Conservation (phyloP, 768 basidiomycete species). For the Strobilomyces dryophilus region DNA sequence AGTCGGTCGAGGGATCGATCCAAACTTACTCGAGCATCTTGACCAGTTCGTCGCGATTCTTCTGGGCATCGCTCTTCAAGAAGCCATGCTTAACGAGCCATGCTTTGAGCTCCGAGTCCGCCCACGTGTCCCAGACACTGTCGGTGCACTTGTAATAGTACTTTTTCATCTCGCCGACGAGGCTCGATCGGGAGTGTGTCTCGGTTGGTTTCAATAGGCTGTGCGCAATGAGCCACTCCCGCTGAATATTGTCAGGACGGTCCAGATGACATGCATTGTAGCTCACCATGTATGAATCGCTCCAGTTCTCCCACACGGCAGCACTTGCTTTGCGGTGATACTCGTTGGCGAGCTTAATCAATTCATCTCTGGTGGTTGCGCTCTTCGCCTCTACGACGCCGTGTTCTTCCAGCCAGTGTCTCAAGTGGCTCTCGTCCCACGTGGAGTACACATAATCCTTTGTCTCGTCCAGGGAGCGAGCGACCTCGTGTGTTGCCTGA, state of each 20-base stretch:
- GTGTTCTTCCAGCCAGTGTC: slow-evolving; percentile 69
- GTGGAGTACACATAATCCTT: slow-evolving; percentile 88
- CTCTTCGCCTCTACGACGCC: slow-evolving; percentile 64
- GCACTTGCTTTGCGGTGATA: slow-evolving; percentile 58
- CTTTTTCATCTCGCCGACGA: slow-evolving; percentile 62
- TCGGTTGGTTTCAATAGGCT: slow-evolving; percentile 61
- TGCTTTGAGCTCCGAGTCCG: slow-evolving; percentile 66
- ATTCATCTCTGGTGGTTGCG: slow-evolving; percentile 52
- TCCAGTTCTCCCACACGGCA: slow-evolving; percentile 84
- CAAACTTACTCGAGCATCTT: slow-evolving; percentile 59
- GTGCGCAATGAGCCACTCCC: slow-evolving; percentile 80
- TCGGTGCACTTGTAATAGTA: slow-evolving; percentile 70
- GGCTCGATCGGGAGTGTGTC: slow-evolving; percentile 49
- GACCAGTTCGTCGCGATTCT: slow-evolving; percentile 70
- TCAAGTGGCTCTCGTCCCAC: slow-evolving; percentile 79
- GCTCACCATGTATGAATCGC: slow-evolving; percentile 74
- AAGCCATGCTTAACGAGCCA: slow-evolving; percentile 78
- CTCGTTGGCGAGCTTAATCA: slow-evolving; percentile 64
- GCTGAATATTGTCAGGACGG: slow-evolving; percentile 37
- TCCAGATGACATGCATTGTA: not conserved
- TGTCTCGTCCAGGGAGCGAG: slow-evolving; percentile 56
- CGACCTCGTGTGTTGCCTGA: slow-evolving; percentile 51
- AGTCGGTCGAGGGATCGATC: not conserved
- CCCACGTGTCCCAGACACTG: slow-evolving; percentile 63
- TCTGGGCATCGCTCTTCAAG: slow-evolving; percentile 66